Base-by-base conservation (phyloP, 2,329 filamentous ascomycete species). In the Diplodia seriata region DNA sequence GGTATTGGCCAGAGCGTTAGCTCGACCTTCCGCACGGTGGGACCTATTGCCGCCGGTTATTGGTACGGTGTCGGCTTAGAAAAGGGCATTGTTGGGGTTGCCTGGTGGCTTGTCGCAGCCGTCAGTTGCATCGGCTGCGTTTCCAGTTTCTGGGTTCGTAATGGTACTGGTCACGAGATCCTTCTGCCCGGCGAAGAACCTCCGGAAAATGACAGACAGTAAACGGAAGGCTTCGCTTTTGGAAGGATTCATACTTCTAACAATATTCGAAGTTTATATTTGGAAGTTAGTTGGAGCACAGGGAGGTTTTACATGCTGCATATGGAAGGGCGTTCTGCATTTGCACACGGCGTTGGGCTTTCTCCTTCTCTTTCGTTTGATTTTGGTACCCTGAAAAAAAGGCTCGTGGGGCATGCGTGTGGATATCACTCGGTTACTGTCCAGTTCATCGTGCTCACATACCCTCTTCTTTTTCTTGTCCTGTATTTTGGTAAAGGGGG, bases 81-180 rank as follows among this genome's bases (percentile, higher is more conserved):
- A 67, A 74, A 81, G 55, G 86, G 86, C 15, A 80, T 86, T 51
- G 82, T 88, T 8, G 86, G 85, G 0, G 81, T 82, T 67, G 81
- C 85, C 0, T 88, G 86, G 85, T 88, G 86, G 86, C 81, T 81
- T 23, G 76, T 86, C 50, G 85, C 86, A 0, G 74, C 79, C 5
- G 81, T 90, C 29, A 84, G 86, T 0, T 78, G 84, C 7, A 64
- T 87, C 6, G 88, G 88, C 0, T 90, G 87, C 75, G 74, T 83
- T 2, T 82, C 87, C 12, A 84, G 86, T 1, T 85, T 87, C 77
- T 83, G 84, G 68, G 86, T 91, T n/a, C 81, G 87, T 47, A 89
- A 91, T 72, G 89, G 89, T 0, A 68, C 67, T n/a, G 67, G 67
- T 14, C 67, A 68, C 33, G 67, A 68, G 53, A 68, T 68, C n/a